These are phyloP conservation scores for Spathaspora girioi DNA, from an alignment of 805 yeast genomes.

Conservation along the genomic window DNA sequence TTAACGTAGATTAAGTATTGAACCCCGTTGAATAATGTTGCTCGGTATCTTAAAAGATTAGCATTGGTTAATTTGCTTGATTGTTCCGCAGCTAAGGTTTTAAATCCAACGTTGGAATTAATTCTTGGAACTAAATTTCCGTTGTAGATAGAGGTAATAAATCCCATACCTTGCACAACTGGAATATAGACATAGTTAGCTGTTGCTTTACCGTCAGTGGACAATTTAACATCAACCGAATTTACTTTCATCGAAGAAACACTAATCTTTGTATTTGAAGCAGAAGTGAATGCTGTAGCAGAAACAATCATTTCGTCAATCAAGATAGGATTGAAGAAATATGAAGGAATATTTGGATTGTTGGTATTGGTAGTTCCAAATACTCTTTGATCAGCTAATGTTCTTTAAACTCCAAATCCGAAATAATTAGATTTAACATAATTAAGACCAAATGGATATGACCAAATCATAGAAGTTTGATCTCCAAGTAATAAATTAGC, in stretches of 20 bases:
- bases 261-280: constrained; percentile 29
- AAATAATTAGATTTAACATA: constrained; percentile 37
- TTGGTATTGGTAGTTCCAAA: constrained; percentile 48
- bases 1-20: constrained; percentile 15
- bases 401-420: constrained; percentile 65
- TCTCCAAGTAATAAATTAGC: constrained; percentile 52
- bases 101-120: constrained; percentile 44
- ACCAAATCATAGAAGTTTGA: constrained; percentile 53
- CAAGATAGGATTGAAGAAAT: constrained; percentile 55
- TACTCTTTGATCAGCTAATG: constrained; percentile 39
- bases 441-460: constrained; percentile 66
- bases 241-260: constrained; percentile 47
- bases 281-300: constrained; percentile 43
- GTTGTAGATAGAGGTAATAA: constrained; percentile 59
- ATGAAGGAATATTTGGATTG: constrained; percentile 38
- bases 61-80: constrained; percentile 11
- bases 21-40: constrained; percentile 12
- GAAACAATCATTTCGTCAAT: constrained; percentile 55
- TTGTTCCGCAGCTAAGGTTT: constrained; percentile 11
- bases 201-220: constrained; percentile 18
- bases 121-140: constrained; percentile 48
- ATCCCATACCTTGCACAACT: constrained; percentile 75
- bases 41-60: constrained; percentile 12
- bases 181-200: constrained; percentile 49
- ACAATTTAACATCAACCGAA: constrained; percentile 45